Base-by-base conservation (phyloP, 306 rosid species). In the Pueraria montana region DNA sequence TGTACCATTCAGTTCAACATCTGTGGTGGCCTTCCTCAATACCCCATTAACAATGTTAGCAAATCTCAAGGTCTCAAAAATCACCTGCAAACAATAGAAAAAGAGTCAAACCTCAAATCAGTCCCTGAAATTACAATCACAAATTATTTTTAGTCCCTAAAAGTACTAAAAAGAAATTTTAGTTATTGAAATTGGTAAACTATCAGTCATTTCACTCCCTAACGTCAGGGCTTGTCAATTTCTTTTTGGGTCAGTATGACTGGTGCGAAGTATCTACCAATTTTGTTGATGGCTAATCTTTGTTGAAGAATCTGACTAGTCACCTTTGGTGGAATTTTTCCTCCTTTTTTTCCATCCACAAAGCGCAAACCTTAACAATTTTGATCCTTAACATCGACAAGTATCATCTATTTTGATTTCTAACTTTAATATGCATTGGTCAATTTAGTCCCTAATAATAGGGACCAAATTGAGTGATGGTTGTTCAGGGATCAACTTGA, bases 41-140 rank as follows among this genome's bases (percentile, higher is more conserved):
- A 91, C 91, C 79, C 98, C 96, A 82, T 89, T 91, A 30, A 93
- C 98, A 79, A 93, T 74, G 4, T 89, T 91, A 40, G 96, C 98
- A 65, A 91, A 59, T 58, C 98, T 93, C 13, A 89, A 87, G 75
- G 96, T 90, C 80, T 93, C 98, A 78, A 90, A 82, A 52, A 93
- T 89, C 72, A 91, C 96, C 97, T 90, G 83, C 69, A 83, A 70
- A 32, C 42, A 30, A 58, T 2, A 71, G 1, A n/a, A n/a, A 68
- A 9, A 53, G 26, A 53, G 24, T 55, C 13, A 55, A 55, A 53
- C 24, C 59, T 53, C 59, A 18, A n/a, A n/a, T n/a, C n/a, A n/a
- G n/a, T n/a, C n/a, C 24, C 3, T n/a, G 11, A 53, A 52, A n/a
- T 52, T 52, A 52, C 20, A 52, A n/a, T 52, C 3, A 14, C 8